Evolutionary conservation across 495 filamentous ascomycete genomes (phyloP), one percentile per base, ranked within the genome.

Genomic region (Astrothelium subdiscretum): DNA sequence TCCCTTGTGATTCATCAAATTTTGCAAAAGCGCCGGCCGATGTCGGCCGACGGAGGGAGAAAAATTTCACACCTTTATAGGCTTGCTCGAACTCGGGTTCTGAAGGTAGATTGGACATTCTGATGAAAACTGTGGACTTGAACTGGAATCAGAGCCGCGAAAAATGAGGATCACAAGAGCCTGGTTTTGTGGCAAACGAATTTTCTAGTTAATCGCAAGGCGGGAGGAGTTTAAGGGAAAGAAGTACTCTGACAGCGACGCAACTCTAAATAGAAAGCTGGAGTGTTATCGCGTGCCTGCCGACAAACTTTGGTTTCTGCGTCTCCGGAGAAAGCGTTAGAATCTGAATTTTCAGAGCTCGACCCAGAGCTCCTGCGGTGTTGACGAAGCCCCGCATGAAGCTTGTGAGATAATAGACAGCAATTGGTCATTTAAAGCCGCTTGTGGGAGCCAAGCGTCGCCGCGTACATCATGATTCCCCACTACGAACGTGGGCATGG

Each of bases 31-130:
- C 31, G 12, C 1, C 22, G 32, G 20, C 59, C 60, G 42, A 63
- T 3, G 29, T 63, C 27, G 32, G 31, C 13, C 15, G 12, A 58
- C 15, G 35, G 43, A 2, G 48, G 11, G 54, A n/a, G 13, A 51
- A 35, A 18, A 11, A 15, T 4, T 40, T 74, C 73, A 79, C 52
- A 96, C 92, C 92, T 78, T 94, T 91, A 83, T 95, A 95, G 66
- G 94, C 94, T 82, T 98, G 94, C 85, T 97, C 86, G 80, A 97
- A 98, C 80, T 98, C 94, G 72, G 94, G 92, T 82, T 98, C 94
- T 62, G 77, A 75, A 59, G 90, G 83, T 70, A 92, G 79, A 81
- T 95, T 87, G 62, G 90, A 89, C 90, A 96, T 95, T 54, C 15
- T 26, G n/a, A 6, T 54, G 29, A 54, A 11, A 11, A 29, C 20